Evolutionary conservation across 805 yeast species (phyloP), one percentile per base, ranked within the genome.

Genomic region (Yamadazyma sp.): DNA sequence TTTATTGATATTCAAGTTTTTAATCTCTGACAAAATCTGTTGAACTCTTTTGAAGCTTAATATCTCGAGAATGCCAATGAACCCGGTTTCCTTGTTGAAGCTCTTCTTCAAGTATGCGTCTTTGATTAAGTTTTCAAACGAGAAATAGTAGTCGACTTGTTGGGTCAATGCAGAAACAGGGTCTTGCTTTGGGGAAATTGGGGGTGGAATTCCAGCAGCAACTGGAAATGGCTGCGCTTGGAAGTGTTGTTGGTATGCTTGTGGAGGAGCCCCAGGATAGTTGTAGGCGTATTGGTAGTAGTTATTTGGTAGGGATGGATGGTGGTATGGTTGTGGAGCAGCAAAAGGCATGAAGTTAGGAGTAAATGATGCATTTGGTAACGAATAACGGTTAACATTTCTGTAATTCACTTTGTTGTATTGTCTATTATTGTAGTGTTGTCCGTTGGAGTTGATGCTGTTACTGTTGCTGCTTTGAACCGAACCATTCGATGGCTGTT

Each of bases 71-170:
- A 88, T 60, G 22, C 81, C 78, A 38, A 89, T 73, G 71, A 82
- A 81, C 17, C 96, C 96, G 12, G 37, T 21, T 42, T 78, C 71
- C 32, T 73, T 52, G 60, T 82, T 77, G 95, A 91, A 85, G 53
- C 84, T 85, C 47, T 78, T 75, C 62, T 96, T 79, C 62, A 93
- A 71, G 57, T 66, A 91, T 35, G 82, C 67, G 64, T 93, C 99
- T 64, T 88, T 85, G 50, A 83, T 70, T 62, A 93, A 72, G 62
- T 93, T 93, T 52, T 88, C 95, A 35, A 81, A 71, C 20, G 95
- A 82, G 66, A 93, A 85, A 62, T 93, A 93, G 70, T 93, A 93
- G 57, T 87, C 93, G 36, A 91, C 69, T 70, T 90, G 98, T 42
- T 64, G 60, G 35, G 57, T 58, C 49, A 68, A 68, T 24, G 74